Percentiles rank a stretch among this genome's conserved stretches.
Evolutionary conservation across 176 grass and related monocot genomes (phyloP).

Genomic region (Carex scoparia): DNA sequence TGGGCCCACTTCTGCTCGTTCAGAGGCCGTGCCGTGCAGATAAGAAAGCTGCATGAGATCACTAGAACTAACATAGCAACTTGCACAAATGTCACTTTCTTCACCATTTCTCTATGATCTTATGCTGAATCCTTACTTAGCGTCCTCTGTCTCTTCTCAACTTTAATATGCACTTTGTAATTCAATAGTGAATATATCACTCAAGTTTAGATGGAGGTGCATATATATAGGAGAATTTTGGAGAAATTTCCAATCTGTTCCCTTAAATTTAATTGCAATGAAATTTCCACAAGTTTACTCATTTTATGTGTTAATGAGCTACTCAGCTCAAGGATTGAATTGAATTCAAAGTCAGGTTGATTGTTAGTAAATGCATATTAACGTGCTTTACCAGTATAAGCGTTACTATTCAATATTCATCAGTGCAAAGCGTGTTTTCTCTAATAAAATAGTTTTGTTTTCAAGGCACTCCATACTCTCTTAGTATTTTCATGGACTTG

Average conservation of each 20-base stretch:
- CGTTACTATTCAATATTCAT: not conserved
- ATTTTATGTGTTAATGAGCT: not conserved
- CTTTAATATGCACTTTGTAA: not conserved
- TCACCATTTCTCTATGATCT: slow-evolving; percentile 17
- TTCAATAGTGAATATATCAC: not conserved
- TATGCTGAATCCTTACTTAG: not conserved
- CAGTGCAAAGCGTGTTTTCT: not conserved
- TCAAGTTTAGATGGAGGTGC: not conserved
- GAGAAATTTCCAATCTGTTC: not conserved
- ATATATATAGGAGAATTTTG: slow-evolving; percentile 25
- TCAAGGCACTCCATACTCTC: not conserved
- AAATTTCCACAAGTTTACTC: slow-evolving; percentile 19
- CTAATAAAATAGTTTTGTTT: not conserved
- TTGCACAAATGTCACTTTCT: slow-evolving; percentile 6
- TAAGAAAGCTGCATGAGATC: not conserved
- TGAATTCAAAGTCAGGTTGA: not conserved
- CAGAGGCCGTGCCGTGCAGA: slow-evolving; percentile 10
- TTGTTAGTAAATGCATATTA: not conserved
- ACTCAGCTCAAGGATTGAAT: not conserved
- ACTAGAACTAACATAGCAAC: slow-evolving; percentile 8
- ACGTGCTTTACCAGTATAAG: not conserved
- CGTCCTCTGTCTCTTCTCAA: not conserved
- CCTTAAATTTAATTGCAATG: not conserved
- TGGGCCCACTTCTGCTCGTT: not conserved
- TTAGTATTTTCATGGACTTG: not conserved